Evolutionary conservation across 1,139 yeast species (phyloP), one percentile per base, ranked within the genome.

Genomic region (Taphrina confusa): DNA sequence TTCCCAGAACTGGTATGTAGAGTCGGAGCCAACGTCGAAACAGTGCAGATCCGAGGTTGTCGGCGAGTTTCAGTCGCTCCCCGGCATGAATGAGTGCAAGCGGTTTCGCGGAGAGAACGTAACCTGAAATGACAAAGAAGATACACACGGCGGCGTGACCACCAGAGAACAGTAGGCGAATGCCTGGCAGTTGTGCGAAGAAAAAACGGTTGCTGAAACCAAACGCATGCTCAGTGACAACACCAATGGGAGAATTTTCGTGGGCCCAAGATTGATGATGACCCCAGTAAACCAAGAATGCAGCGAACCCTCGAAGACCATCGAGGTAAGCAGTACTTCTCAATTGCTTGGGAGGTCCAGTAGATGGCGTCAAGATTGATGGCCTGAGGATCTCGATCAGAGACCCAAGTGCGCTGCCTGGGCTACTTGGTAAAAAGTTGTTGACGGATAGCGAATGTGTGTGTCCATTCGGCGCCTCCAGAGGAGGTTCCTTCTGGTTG

Each of bases 191-290:
- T 25, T 36, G 44, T n/a, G 20, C 40, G 28, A 54, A 44, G 16
- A 42, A 54, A 36, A 27, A 46, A 5, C 40, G 33, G 9, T 46
- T 46, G 27, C 27, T 27, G 36, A n/a, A 54, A 4, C 58, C 58
- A n/a, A 18, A 54, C 4, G 33, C 58, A 33, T 42, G 49, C 34
- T 54, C 58, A 25, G 40, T 36, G 33, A 54, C 51, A 22, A 54
- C 51, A 2, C 52, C 52, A 20, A 33, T 2, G 16, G 40, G 11
- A 1, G 52, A 31, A 20, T 16, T 8, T 33, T 45, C 51, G 40
- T 54, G 58, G 3, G 58, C 58, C 58, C 58, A 54, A n/a, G 51
- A 31, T 34, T 54, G 51, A 20, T 54, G 58, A 28, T 54, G 58
- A 22, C 49, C 58, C 6, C 22, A 31, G 51, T 54, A 54, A 9